A percentile compares a stretch with the other conserved stretches of the same genome.
Evolutionary conservation across 2,329 filamentous ascomycete genomes (phyloP).

Genomic region (Penicillium nordicum): DNA sequence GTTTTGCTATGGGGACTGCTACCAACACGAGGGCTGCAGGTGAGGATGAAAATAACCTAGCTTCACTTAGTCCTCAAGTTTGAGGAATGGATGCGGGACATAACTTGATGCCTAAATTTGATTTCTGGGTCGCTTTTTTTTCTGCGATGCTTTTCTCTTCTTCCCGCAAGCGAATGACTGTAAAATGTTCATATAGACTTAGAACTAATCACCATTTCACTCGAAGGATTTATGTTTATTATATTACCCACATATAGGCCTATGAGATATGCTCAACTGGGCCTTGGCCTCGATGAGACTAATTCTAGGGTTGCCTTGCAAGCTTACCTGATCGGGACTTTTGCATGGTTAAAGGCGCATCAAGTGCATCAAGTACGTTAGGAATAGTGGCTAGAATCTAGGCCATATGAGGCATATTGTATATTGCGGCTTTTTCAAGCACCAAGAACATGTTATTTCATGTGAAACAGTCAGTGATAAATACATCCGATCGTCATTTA

Average conservation of each 20-base stretch:
- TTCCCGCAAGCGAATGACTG: background rate
- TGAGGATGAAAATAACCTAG: background rate
- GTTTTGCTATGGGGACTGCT: slow-evolving; percentile 24
- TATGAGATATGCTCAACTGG: background rate
- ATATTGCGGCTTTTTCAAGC: background rate
- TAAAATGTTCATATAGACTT: no score
- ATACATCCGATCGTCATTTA: background rate
- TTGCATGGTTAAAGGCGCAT: no score
- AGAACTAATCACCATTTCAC: background rate
- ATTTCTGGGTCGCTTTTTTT: background rate
- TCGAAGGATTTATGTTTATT: no score
- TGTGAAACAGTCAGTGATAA: background rate
- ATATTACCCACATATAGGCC: no score
- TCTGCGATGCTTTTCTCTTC: background rate
- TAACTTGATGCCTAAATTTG: background rate
- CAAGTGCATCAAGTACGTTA: background rate
- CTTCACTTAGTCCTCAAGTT: background rate
- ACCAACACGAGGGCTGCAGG: slow-evolving; percentile 14
- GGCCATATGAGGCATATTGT: background rate
- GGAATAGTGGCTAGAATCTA: background rate
- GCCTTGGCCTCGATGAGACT: background rate
- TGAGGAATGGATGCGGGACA: background rate
- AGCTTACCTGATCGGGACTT: no score
- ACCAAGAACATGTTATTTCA: background rate
- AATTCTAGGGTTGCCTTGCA: no score